Conservation (phyloP, 768 basidiomycete genomes). For the Pleurotus platypus region DNA sequence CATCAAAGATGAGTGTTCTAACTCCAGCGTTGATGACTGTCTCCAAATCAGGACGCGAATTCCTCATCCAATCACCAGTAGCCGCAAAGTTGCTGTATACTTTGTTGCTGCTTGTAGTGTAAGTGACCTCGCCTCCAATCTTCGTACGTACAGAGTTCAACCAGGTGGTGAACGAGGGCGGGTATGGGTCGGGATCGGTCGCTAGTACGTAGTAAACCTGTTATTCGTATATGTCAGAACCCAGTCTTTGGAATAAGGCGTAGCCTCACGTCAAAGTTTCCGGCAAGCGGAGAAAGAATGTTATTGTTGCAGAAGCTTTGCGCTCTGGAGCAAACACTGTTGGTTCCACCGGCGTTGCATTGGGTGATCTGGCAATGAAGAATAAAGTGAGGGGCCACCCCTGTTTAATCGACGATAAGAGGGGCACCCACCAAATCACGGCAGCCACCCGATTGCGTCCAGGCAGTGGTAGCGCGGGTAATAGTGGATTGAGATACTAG, state of each 20-base stretch:
- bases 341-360: conserved; percentile 46
- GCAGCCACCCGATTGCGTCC: conserved; percentile 43
- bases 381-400: background rate
- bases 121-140: conserved; percentile 43
- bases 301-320: conserved; percentile 57
- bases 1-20: conserved; percentile 49
- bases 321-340: conserved; percentile 51
- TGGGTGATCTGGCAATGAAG: conserved; percentile 38
- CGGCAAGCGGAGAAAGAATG: conserved; percentile 50
- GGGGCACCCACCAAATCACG: conserved; percentile 35
- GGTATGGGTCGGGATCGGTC: conserved; percentile 45
- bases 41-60: conserved; percentile 45
- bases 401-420: background rate
- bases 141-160: conserved; percentile 25
- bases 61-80: conserved; percentile 60
- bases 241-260: background rate
- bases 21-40: conserved; percentile 57
- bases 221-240: background rate
- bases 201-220: conserved; percentile 49
- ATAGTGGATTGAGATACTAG: conserved; percentile 44
- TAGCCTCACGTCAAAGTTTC: conserved; percentile 46
- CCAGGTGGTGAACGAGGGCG: conserved; percentile 35
- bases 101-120: conserved; percentile 34
- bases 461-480: conserved; percentile 37
- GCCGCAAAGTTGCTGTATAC: conserved; percentile 49